Conservation (phyloP, 2,329 filamentous ascomycete genomes). For the Lachnellula hyalina region DNA sequence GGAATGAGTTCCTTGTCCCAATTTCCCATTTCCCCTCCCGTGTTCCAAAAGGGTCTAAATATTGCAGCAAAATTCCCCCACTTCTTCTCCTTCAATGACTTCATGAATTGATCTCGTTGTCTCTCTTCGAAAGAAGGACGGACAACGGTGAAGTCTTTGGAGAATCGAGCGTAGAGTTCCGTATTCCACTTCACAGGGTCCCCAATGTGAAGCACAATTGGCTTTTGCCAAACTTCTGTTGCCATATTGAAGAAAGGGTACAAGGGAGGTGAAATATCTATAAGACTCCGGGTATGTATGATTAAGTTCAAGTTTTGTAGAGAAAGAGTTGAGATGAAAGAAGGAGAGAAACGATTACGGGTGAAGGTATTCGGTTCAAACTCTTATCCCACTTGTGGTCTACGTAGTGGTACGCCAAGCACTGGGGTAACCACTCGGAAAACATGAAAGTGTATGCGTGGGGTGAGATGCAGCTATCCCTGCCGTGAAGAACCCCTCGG, state of each 20-base stretch:
- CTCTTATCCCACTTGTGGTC: no score
- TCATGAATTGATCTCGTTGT: constrained; percentile 43
- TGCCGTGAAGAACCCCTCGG: no score
- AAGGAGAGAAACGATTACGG: no score
- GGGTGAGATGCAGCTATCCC: no score
- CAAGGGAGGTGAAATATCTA: no score
- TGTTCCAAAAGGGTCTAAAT: constrained; percentile 59
- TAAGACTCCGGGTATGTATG: not conserved
- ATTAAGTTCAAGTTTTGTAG: no score
- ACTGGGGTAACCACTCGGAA: no score
- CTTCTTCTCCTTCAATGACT: constrained; percentile 43
- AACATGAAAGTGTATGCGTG: no score
- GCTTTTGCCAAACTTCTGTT: constrained; percentile 14
- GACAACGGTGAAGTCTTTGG: constrained; percentile 38
- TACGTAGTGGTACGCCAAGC: no score
- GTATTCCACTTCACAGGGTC: constrained; percentile 31
- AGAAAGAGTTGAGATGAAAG: no score
- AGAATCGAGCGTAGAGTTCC: constrained; percentile 33
- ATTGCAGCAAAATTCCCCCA: constrained; percentile 50
- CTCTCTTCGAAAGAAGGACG: constrained; percentile 47
- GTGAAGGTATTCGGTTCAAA: no score
- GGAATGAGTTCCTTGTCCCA: constrained; percentile 56
- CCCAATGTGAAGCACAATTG: constrained; percentile 30
- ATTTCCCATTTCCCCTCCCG: constrained; percentile 59
- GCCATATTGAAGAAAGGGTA: constrained; percentile 9